Evolutionary conservation across 2,329 filamentous ascomycete species (phyloP), one percentile per base, ranked within the genome.

Genomic region (Talaromyces sp.): DNA sequence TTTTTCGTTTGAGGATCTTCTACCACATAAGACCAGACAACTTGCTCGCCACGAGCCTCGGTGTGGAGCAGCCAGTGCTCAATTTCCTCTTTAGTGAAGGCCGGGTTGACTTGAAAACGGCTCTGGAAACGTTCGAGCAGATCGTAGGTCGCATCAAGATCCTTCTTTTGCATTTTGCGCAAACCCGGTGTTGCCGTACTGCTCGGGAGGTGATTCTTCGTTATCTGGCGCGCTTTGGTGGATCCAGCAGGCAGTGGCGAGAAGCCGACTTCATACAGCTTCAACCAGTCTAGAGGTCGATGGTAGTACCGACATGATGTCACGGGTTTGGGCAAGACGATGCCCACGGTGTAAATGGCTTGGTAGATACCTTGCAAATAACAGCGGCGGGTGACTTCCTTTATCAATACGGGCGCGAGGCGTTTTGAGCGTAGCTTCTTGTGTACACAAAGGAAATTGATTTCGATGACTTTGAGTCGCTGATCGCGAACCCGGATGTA

Each of bases 381-480:
- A 81, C 92, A 96, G 66, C 92, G 86, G 55, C 95, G 89, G 5
- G 95, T 99, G 70, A 99, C 92, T 76, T 99, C 95, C 77, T 97
- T 97, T 82, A 99, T 99, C 60, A 99, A 86, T 1, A 98, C 90
- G 0, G 95, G 95, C 0, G 95, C 88, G 48, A 99, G 86, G 60
- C 95, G 88, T 81, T 98, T 97, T 63, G 90, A 87, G 58, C 95
- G 91, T 35, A 99, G 86, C 79, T 98, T 98, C 83, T 98, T 98
- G 83, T 99, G 95, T 61, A 99, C 89, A 72, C 93, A 96, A 68
- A 99, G 88, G 79, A 98, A 99, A 81, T 99, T 99, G 79, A 99
- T 95, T 76, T 99, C 95, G 56, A 91, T 92, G 68, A 90, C 88
- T 66, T 87, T 85, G 64, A 99, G 79, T 63, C 85, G 79, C 64